Evolutionary conservation across 306 rosid species (phyloP), one percentile per base, ranked within the genome.

Genomic region (Vigna radiata): DNA sequence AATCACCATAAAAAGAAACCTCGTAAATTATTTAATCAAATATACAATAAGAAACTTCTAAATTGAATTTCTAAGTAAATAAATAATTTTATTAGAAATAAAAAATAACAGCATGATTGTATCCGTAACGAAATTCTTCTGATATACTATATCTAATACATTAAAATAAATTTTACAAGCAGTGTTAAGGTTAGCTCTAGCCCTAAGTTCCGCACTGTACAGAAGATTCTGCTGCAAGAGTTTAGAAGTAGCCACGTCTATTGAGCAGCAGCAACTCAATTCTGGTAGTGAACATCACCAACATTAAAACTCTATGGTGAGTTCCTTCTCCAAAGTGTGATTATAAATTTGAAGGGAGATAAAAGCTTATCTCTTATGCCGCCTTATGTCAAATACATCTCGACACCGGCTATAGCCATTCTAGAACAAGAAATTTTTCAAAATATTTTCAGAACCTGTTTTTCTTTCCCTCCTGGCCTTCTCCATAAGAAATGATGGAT

Each of bases 181-280:
- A 75, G 55, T 50, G 58, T 52, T 68, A 61, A 63, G 27, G 52
- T 88, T 84, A 65, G 61, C 75, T 43, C 68, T 23, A 19, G 68
- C 67, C 49, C 53, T 50, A 74, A 33, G 80, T 82, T 71, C 78
- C 52, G 47, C 64, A 50, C 77, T 68, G 81, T 77, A 72, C 77
- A 85, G 79, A 78, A 25, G 83, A 25, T 74, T 66, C 58, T 47
- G 54, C 82, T n/a, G 52, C 85, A 44, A 41, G 60, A 46, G 68
- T 61, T 68, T 68, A 54, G 46, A 68, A 55, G 66, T 68, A 25
- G 52, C 68, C 74, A 62, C 55, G 43, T 56, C 23, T 54, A 61
- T 62, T 55, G 68, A 78, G 69, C 68, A 75, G 72, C 39, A 71
- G 83, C 81, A 65, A 63, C 79, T 77, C 83, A 58, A 61, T 16